A percentile compares a stretch with the other conserved stretches of the same genome.
These are phyloP conservation scores for Pseudocercospora vitis DNA, from an alignment of 2,329 filamentous ascomycete species.

Conservation along the genomic window DNA sequence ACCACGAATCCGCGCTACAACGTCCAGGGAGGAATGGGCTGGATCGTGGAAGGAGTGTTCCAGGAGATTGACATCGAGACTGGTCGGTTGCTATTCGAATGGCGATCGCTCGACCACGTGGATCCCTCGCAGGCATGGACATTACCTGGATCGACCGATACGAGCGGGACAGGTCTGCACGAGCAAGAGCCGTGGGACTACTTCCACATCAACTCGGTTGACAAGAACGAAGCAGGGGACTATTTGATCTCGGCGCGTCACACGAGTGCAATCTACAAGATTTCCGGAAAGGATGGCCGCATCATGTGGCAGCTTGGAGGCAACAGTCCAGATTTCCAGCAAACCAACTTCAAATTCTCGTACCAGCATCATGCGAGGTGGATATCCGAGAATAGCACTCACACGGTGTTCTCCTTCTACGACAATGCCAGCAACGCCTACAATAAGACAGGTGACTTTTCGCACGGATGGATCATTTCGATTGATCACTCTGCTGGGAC, in stretches of 20 bases:
- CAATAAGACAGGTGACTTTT: constrained; percentile 42
- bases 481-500: constrained; percentile 48
- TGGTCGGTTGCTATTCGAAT: constrained; percentile 59
- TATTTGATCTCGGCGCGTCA: constrained; percentile 53
- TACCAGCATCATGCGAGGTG: constrained; percentile 57
- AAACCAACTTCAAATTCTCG: constrained; percentile 50
- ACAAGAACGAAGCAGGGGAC: constrained; percentile 51
- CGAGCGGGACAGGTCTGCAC: constrained; percentile 49
- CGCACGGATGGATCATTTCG: constrained; percentile 49
- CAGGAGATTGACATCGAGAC: constrained; percentile 58
- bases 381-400: constrained; percentile 46
- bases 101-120: constrained; percentile 59
- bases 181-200: constrained; percentile 54
- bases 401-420: constrained; percentile 55
- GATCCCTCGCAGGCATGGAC: constrained; percentile 52
- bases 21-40: constrained; percentile 47
- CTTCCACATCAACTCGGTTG: constrained; percentile 57
- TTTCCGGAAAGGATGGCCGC: constrained; percentile 48
- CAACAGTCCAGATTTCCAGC: constrained; percentile 47
- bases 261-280: constrained; percentile 50
- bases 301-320: constrained; percentile 55
- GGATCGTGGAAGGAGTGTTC: constrained; percentile 55
- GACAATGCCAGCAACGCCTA: constrained; percentile 55
- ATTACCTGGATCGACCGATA: constrained; percentile 44
- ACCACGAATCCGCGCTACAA: constrained; percentile 41